Evolutionary conservation across 257 asterid genomes (phyloP).

Genomic region (Solanum medicagineum): DNA sequence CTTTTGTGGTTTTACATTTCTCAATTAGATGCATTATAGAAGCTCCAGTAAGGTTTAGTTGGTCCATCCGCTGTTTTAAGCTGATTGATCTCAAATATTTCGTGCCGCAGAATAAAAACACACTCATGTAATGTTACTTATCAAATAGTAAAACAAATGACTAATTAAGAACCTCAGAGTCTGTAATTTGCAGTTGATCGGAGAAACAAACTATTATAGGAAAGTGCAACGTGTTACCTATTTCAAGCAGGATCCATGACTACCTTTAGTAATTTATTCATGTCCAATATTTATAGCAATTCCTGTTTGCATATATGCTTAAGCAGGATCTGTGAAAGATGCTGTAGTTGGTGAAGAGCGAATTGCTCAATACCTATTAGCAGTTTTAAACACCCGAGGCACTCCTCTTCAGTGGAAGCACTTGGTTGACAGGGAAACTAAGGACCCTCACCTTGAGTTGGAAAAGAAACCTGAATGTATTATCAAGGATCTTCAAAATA

Average conservation of each 20-base stretch:
- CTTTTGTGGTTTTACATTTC: neutral
- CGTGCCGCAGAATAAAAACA: neutral
- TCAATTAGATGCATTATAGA: neutral
- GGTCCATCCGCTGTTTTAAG: neutral
- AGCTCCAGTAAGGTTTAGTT: neutral
- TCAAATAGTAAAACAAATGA: neutral
- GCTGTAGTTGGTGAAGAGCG: slow-evolving; percentile 95
- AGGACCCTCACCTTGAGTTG: slow-evolving; percentile 10
- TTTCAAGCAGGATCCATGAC: neutral
- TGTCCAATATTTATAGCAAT: neutral
- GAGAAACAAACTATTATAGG: neutral
- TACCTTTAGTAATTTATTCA: neutral
- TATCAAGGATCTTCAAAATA: slow-evolving; percentile 44
- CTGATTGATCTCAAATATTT: neutral
- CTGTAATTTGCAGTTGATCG: neutral
- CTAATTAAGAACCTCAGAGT: neutral
- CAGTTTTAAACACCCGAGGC: slow-evolving; percentile 77
- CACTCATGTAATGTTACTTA: neutral
- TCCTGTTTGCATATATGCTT: neutral
- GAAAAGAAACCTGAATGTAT: slow-evolving; percentile 34
- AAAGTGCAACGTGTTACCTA: neutral
- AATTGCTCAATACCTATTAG: slow-evolving; percentile 69
- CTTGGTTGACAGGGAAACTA: slow-evolving; percentile 15
- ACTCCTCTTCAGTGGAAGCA: slow-evolving; percentile 90
- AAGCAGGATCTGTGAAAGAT: slow-evolving; percentile 89